A percentile compares a stretch with the other conserved stretches of the same genome.
These are phyloP conservation scores for Thecaphora thlaspeos DNA, from an alignment of 1,284 basidiomycete species.

Conservation along the genomic window DNA sequence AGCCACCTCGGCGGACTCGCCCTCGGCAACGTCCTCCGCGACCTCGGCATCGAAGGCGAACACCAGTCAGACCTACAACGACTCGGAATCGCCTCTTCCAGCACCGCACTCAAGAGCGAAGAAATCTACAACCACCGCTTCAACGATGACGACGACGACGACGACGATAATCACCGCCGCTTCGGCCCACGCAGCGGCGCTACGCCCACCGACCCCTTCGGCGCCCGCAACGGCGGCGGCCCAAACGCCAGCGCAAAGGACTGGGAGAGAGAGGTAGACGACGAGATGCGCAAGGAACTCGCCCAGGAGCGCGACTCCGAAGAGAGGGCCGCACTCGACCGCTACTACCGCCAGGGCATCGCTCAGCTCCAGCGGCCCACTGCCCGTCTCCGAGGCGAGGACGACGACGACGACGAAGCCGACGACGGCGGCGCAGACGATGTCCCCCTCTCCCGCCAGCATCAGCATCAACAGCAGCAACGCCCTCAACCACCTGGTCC, in stretches of 20 bases:
- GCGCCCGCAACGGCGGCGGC: not conserved
- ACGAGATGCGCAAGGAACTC: constrained; percentile 37
- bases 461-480: constrained; percentile 2
- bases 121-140: constrained; percentile 56
- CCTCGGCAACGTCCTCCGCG: constrained; percentile 53
- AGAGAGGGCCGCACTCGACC: constrained; percentile 33
- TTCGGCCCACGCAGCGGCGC: not conserved
- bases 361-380: constrained; percentile 27
- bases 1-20: constrained; percentile 53
- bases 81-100: constrained; percentile 32
- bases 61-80: constrained; percentile 34
- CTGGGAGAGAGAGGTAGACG: constrained; percentile 42
- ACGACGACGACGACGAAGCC: constrained; percentile 47
- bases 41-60: constrained; percentile 50
- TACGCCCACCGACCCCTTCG: too few species aligned
- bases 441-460: constrained; percentile 19
- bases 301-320: constrained; percentile 30
- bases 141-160: constrained; percentile 49
- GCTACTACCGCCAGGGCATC: constrained; percentile 41
- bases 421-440: constrained; percentile 29
- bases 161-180: constrained; percentile 15
- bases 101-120: constrained; percentile 40
- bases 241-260: constrained; percentile 24
- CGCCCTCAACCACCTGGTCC: constrained; percentile 5
- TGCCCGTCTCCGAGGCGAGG: constrained; percentile 37